These are phyloP conservation scores for Rhytidhysteron rufulum DNA, from an alignment of 2,329 filamentous ascomycete genomes.

Conservation along the genomic window DNA sequence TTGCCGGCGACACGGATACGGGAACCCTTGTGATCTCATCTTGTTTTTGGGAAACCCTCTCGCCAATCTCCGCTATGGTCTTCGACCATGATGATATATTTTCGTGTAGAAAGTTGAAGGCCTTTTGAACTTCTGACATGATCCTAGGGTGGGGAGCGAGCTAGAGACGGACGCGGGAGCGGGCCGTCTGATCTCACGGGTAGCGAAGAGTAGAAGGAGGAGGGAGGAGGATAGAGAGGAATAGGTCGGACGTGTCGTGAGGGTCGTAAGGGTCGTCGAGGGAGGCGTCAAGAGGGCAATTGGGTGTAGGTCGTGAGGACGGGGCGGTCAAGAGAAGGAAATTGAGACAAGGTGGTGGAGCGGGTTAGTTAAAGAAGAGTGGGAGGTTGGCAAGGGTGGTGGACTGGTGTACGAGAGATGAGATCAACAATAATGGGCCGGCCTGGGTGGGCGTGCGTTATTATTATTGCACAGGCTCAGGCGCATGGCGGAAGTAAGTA, in stretches of 20 bases:
- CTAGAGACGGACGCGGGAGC: slow-evolving; percentile 5
- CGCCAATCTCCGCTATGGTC: slow-evolving; percentile 25
- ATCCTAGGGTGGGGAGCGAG: slow-evolving; percentile 6
- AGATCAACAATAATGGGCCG: slow-evolving; percentile 29
- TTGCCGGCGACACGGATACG: slow-evolving; percentile 21
- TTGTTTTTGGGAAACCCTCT: slow-evolving; percentile 32
- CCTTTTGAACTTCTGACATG: slow-evolving; percentile 37
- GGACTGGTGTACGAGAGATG: slow-evolving; percentile 15
- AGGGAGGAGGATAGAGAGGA: background rate
- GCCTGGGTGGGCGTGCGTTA: slow-evolving; percentile 19
- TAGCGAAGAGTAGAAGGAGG: background rate
- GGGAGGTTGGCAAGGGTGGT: slow-evolving; percentile 23
- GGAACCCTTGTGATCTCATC: slow-evolving; percentile 26
- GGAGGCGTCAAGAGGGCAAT: slow-evolving; percentile 3
- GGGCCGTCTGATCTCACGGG: slow-evolving; percentile 7
- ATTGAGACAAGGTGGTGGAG: slow-evolving; percentile 8
- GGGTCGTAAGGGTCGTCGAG: slow-evolving; percentile 1
- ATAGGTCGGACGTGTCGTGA: background rate
- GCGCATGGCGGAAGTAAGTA: slow-evolving; percentile 16
- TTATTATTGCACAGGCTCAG: slow-evolving; percentile 20
- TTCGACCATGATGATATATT: slow-evolving; percentile 36
- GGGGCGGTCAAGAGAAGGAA: slow-evolving; percentile 1
- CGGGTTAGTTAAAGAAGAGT: slow-evolving; percentile 15
- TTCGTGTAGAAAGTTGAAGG: slow-evolving; percentile 35
- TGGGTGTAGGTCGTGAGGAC: slow-evolving; percentile 3